These are phyloP conservation scores for Sarocladiaceae sp. DNA, from an alignment of 2,329 filamentous ascomycete genomes.

Conservation along the genomic window DNA sequence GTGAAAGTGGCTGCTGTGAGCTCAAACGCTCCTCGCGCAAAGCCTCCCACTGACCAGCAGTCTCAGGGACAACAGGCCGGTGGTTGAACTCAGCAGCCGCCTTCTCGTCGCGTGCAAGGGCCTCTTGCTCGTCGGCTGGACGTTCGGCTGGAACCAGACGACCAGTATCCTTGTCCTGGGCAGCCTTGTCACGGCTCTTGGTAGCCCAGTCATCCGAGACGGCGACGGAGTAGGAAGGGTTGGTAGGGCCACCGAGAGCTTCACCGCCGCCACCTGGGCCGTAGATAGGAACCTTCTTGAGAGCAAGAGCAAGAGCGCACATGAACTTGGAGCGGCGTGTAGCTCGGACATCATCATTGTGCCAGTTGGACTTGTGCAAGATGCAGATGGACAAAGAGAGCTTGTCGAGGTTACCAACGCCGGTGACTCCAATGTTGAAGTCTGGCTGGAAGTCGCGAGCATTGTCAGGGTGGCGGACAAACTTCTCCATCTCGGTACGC, in stretches of 20 bases:
- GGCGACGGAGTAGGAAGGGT: constrained; percentile 75
- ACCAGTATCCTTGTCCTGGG: constrained; percentile 53
- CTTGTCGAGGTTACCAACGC: constrained; percentile 83
- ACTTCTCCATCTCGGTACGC: constrained; percentile 75
- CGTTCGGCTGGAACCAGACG: constrained; percentile 53
- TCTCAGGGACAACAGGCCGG: constrained; percentile 21
- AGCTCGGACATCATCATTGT: constrained; percentile 76
- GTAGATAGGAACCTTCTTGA: constrained; percentile 83
- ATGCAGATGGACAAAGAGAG: constrained; percentile 77
- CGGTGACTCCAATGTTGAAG: constrained; percentile 68
- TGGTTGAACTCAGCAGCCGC: constrained; percentile 41
- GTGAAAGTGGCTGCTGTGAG: constrained; percentile 9
- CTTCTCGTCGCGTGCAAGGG: constrained; percentile 31
- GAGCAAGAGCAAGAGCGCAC: constrained; percentile 79
- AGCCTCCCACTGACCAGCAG: constrained; percentile 11
- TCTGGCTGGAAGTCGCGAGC: constrained; percentile 85
- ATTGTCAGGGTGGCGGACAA: constrained; percentile 80
- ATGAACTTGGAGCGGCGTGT: constrained; percentile 91
- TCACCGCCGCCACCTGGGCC: constrained; percentile 68
- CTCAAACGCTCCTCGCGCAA: constrained; percentile 3
- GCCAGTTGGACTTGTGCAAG: constrained; percentile 88
- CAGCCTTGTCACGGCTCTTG: constrained; percentile 50
- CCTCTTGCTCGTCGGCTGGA: constrained; percentile 21
- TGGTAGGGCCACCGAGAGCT: constrained; percentile 57
- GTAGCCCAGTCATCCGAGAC: constrained; percentile 64